Conservation (phyloP, 345 rosid species). For the Citrus cavaleriei region DNA sequence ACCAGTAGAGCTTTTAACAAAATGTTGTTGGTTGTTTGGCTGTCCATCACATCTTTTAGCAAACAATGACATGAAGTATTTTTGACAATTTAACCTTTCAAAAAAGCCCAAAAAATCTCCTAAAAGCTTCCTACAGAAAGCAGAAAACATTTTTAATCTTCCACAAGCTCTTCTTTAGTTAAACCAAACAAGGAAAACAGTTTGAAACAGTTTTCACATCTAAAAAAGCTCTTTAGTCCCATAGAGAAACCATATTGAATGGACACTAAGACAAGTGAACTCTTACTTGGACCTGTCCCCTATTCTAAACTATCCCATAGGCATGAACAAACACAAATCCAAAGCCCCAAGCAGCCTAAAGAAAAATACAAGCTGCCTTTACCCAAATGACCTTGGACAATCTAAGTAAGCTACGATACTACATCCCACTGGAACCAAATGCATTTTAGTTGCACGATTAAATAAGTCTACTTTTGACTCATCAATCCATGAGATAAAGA, state of each 20-base stretch:
- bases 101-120: background rate
- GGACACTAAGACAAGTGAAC: too few relatives aligned
- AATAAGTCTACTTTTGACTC: background rate
- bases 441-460: background rate
- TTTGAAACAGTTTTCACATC: too few relatives aligned
- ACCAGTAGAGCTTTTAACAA: background rate
- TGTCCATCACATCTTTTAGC: background rate
- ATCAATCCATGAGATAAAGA: background rate
- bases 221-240: too few relatives aligned
- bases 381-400: background rate
- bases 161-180: background rate
- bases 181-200: too few relatives aligned
- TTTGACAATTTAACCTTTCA: background rate
- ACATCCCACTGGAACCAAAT: background rate
- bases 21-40: background rate
- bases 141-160: background rate
- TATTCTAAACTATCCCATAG: background rate
- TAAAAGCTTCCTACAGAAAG: background rate
- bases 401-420: background rate
- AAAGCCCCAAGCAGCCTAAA: background rate
- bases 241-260: too few relatives aligned
- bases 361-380: background rate
- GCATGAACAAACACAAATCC: background rate
- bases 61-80: too few relatives aligned
- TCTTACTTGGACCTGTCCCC: background rate